Evolutionary conservation across 2,329 filamentous ascomycete genomes (phyloP).

Genomic region (Aspergillus brasiliensis): DNA sequence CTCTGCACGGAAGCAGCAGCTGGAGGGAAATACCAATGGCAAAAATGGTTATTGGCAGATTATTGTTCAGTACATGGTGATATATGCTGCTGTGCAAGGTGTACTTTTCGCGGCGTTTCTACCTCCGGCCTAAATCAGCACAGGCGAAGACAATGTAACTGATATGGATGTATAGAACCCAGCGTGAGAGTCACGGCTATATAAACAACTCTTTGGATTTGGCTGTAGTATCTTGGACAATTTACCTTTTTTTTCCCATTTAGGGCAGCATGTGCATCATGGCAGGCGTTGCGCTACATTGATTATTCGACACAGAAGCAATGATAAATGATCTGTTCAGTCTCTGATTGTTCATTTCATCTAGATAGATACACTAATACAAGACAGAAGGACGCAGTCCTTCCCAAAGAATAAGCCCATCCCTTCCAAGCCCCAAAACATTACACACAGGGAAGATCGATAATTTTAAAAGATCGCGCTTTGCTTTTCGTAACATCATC

Average conservation of each 20-base stretch:
- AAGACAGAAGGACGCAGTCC: slow-evolving; percentile 2
- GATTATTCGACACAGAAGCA: not conserved
- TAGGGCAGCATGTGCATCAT: no score
- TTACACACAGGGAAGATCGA: not conserved
- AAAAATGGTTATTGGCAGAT: not conserved
- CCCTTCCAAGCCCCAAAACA: not conserved
- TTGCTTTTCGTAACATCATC: slow-evolving; percentile 11
- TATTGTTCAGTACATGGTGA: slow-evolving; percentile 8
- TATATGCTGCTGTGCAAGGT: slow-evolving; percentile 9
- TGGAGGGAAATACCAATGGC: not conserved
- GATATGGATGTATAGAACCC: not conserved
- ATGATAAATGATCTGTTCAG: not conserved
- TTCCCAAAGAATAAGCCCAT: not conserved
- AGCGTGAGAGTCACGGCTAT: not conserved
- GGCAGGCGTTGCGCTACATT: not conserved
- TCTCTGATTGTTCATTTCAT: not conserved
- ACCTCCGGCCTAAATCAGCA: slow-evolving; percentile 7
- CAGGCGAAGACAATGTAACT: not conserved
- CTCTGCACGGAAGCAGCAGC: not conserved
- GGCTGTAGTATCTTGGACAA: no score
- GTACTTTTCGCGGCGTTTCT: slow-evolving; percentile 13
- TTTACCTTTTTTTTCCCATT: no score
- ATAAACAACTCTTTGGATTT: no score
- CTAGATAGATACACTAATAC: not conserved
- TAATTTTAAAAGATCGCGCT: slow-evolving; percentile 5